Base-by-base conservation (phyloP, 352 stramenopile genomes). In the Pythium scleroteichum region DNA sequence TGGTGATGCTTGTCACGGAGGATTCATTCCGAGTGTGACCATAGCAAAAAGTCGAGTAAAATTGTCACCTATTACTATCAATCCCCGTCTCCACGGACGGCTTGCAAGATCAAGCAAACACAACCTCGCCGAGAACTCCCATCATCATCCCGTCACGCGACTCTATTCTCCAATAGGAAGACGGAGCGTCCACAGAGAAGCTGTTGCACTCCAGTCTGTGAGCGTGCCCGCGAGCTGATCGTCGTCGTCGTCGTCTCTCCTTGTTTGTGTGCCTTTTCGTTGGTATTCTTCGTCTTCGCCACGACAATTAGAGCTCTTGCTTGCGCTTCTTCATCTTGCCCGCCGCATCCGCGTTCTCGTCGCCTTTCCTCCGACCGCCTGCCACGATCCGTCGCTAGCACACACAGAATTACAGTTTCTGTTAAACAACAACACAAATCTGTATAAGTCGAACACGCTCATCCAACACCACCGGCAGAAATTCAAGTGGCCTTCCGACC, bases 361-460 rank as follows among this genome's bases (percentile, higher is more conserved):
- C 80, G 27, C 78, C 78, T 82, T 93, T 93, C 61, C 82, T 71
- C 81, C 81, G 72, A 42, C 74, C 62, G 65, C 79, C 76, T 65
- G 78, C 77, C 62, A 81, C 52, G 73, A 76, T 85, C 73, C 84
- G 84, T 87, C 81, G 84, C 84, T 93, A 88, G 78, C 75, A 93
- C 79, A 90, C 70, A 90, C 83, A 93, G 82, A 90, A 90, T 93
- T 93, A 93, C 81, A 93, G 79, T 83, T 91, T 91, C 84, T 93
- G 84, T 93, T 93, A 93, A 91, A 68, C 87, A 73, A 93, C 72
- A 92, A 88, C 73, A 88, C 57, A 88, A 63, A 60, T 82, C 78
- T 70, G 53, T 71, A 93, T 91, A 90, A 91, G 82, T 93, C 80
- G 80, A 88, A 83, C 79, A 82, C 58, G 64, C 64, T 72, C 64